Evolutionary conservation across 202 grass and related monocot genomes (phyloP).

Genomic region (Zizania palustris): DNA sequence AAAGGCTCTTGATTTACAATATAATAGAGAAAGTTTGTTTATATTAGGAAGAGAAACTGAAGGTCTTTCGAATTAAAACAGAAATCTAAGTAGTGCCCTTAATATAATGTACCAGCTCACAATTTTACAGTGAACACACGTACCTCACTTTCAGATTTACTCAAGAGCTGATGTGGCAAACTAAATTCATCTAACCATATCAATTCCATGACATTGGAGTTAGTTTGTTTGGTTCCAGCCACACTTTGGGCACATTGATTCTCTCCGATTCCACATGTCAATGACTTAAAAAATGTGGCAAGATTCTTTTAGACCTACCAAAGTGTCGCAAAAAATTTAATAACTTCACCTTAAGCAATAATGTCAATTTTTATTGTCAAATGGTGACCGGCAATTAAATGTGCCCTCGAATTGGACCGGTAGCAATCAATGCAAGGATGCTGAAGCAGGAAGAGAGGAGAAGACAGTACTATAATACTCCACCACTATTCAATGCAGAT

Average conservation of each 20-base stretch:
- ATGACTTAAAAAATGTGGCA: no score
- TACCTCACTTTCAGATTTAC: conserved; percentile 35
- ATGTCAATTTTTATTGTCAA: no score
- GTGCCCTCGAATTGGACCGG: conserved; percentile 19
- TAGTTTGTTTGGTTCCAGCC: no score
- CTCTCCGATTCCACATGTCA: no score
- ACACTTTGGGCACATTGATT: no score
- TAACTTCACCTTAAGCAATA: no score
- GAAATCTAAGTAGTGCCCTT: neutral
- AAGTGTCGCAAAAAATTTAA: no score
- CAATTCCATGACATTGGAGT: no score
- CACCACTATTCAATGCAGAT: conserved; percentile 1
- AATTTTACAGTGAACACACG: neutral
- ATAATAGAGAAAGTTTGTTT: no score
- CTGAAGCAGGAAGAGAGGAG: conserved; percentile 7
- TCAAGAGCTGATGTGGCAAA: conserved; percentile 44
- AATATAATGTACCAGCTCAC: neutral
- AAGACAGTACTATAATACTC: neutral
- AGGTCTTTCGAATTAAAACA: neutral
- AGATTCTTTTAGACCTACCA: no score
- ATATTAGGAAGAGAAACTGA: neutral
- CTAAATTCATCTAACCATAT: no score
- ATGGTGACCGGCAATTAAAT: no score
- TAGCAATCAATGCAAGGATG: conserved; percentile 28
- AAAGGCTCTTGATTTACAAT: conserved; percentile 10